Base-by-base conservation (phyloP, 2,329 filamentous ascomycete species). In the Aschersonia sp. region DNA sequence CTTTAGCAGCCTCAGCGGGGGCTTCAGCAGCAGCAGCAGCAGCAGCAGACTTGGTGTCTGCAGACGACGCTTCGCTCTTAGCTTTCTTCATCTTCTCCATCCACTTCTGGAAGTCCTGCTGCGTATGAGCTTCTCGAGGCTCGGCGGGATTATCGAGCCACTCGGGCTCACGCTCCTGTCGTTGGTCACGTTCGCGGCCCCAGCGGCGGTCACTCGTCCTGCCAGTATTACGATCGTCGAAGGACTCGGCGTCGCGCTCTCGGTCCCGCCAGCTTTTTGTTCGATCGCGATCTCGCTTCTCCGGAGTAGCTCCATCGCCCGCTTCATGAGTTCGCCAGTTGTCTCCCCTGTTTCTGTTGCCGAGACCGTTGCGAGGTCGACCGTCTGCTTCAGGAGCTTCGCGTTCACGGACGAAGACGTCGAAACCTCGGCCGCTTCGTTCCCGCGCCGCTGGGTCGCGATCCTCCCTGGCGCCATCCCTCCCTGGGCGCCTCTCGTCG, bases 61-160 rank as follows among this genome's bases (percentile, higher is more conserved):
- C 56, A 44, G 55, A 31, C 22, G 50, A 44, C 14, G 49, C 47
- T 39, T 46, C 62, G 50, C 60, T 66, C 56, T 72, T 78, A 52
- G 78, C 75, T 40, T 80, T 81, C 63, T 85, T 90, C 87, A 94
- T 94, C 53, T 75, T 76, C 56, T 94, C 87, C 73, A 95, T 95
- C 80, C 90, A 96, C 55, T 86, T 86, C 66, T 94, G 83, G 63
- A 96, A 94, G 55, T 96, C 89, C 59, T 94, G 88, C 57, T 87
- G 83, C 1, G 88, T 95, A 56, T 87, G 85, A 5, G 74, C 76
- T 56, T 83, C 78, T 37, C 76, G 69, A 56, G 83, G 79, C 46
- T 86, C 83, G 50, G 83, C 81, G 29, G 73, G 73, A 50, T 82
- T 76, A 59, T 94, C 87, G 63, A 95, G 73, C 90, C 89, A 95